Evolutionary conservation across 2,329 filamentous ascomycete species (phyloP).

Genomic region (Diplodia mutila): DNA sequence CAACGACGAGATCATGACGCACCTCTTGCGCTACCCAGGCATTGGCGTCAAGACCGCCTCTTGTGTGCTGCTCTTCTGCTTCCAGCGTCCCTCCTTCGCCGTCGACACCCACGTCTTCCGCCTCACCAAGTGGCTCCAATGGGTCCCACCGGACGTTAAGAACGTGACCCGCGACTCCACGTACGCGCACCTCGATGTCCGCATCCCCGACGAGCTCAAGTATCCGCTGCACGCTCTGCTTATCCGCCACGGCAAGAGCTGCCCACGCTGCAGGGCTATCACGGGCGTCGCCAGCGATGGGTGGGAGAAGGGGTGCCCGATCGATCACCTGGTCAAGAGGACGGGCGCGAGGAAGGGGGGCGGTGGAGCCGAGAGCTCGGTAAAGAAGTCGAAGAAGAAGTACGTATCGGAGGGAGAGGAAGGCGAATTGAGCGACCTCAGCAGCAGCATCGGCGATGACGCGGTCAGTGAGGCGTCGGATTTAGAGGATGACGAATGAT

Average conservation of each 20-base stretch:
- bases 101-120: slow-evolving; percentile 71
- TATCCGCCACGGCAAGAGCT: slow-evolving; percentile 65
- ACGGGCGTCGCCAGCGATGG: slow-evolving; percentile 64
- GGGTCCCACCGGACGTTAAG: slow-evolving; percentile 56
- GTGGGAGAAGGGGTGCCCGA: slow-evolving; percentile 67
- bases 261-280: slow-evolving; percentile 62
- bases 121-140: slow-evolving; percentile 63
- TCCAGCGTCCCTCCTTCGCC: slow-evolving; percentile 65
- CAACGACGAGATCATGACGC: slow-evolving; percentile 61
- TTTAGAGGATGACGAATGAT: slow-evolving; percentile 16
- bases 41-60: slow-evolving; percentile 70
- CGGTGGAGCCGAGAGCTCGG: slow-evolving; percentile 27
- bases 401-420: slow-evolving; percentile 8
- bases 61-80: slow-evolving; percentile 67
- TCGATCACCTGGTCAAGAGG: slow-evolving; percentile 64
- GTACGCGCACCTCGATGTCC: slow-evolving; percentile 63
- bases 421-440: slow-evolving; percentile 20
- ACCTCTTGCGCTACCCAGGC: slow-evolving; percentile 62
- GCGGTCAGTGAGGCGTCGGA: not conserved
- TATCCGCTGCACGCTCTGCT: slow-evolving; percentile 66
- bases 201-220: slow-evolving; percentile 65
- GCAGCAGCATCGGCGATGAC: not conserved
- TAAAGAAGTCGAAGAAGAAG: slow-evolving; percentile 13
- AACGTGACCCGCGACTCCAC: slow-evolving; percentile 55
- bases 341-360: slow-evolving; percentile 58